A percentile compares a stretch with the other conserved stretches of the same genome.
Evolutionary conservation across 257 asterid species (phyloP).

Genomic region (Lycium barbarum): DNA sequence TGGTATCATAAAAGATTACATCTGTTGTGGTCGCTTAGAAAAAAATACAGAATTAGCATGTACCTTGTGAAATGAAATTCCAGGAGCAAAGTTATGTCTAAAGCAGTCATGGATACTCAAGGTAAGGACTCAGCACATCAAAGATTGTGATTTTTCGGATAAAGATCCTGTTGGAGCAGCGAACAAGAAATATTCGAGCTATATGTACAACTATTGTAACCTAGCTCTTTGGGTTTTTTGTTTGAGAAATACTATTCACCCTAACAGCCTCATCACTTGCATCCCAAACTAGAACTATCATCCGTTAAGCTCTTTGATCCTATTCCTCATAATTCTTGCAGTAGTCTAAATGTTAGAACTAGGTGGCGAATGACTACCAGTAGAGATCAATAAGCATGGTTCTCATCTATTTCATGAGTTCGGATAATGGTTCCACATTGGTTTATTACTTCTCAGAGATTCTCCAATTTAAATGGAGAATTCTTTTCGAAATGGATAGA

Average conservation of each 20-base stretch:
- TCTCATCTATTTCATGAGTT: not conserved
- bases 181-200: not conserved
- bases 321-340: slow-evolving; percentile 3
- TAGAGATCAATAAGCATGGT: not conserved
- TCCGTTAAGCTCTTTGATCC: not conserved
- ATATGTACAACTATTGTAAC: not conserved
- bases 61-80: not conserved
- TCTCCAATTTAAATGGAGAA: not conserved
- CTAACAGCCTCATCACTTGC: not conserved
- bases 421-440: not conserved
- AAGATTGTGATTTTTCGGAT: not conserved
- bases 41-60: not conserved
- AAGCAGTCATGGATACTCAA: slow-evolving; percentile 3
- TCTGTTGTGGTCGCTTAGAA: not conserved
- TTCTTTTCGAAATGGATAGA: not conserved
- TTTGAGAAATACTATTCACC: not conserved
- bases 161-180: not conserved
- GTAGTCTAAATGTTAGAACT: slow-evolving; percentile 1
- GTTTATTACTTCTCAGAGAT: not conserved
- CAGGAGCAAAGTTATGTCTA: not conserved
- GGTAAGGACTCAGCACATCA: slow-evolving; percentile 1
- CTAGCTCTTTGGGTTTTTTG: not conserved
- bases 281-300: not conserved
- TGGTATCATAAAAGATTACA: not conserved
- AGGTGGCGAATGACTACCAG: not conserved